phyloP scores from a whole-genome alignment of 2,329 filamentous ascomycete genomes.

The Lojkania enalia region DNA sequence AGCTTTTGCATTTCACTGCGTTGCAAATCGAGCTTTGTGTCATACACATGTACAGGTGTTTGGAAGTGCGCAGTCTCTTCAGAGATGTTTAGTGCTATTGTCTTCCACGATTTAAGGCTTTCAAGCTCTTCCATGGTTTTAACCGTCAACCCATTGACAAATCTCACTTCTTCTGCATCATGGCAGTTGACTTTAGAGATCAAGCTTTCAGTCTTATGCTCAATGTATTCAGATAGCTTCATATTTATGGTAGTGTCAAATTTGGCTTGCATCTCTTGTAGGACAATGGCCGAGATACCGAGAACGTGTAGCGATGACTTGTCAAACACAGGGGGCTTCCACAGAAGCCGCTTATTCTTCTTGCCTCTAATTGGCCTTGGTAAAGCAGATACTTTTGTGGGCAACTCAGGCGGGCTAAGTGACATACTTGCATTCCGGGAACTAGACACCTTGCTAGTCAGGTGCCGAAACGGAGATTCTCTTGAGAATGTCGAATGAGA shows the following conservation, averaged over 20 bases:
- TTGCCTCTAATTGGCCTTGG: background rate
- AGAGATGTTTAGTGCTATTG: background rate
- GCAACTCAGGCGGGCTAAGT: background rate
- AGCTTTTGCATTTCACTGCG: background rate
- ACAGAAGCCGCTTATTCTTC: background rate
- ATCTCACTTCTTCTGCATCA: background rate
- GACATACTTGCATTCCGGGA: no score
- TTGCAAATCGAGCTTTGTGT: conserved; percentile 3
- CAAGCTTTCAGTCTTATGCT: background rate
- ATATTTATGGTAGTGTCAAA: background rate
- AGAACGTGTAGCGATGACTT: background rate
- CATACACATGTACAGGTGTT: background rate
- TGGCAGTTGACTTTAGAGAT: background rate
- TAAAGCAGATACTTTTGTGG: conserved; percentile 1
- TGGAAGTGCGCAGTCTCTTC: background rate
- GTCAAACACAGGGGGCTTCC: conserved; percentile 3
- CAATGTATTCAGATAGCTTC: background rate
- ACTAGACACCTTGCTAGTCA: no score
- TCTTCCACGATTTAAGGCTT: background rate
- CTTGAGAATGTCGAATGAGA: background rate
- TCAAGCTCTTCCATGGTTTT: background rate
- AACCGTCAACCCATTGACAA: background rate
- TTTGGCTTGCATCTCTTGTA: background rate
- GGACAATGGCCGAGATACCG: background rate
- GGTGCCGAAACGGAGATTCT: background rate